These are phyloP conservation scores for Striga asiatica DNA, from an alignment of 257 asterid genomes.

Conservation along the genomic window DNA sequence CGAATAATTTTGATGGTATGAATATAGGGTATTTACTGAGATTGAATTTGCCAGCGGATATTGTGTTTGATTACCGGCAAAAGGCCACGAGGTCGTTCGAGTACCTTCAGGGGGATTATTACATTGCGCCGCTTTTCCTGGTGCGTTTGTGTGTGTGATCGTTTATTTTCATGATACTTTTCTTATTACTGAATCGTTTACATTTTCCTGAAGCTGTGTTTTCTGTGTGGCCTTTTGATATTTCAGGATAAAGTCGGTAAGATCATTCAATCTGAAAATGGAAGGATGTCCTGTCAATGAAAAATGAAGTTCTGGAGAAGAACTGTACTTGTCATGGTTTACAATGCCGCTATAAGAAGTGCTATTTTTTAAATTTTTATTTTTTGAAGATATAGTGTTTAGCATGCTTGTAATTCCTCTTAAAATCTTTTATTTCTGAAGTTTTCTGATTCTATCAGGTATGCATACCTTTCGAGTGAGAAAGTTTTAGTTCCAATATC, in stretches of 20 bases:
- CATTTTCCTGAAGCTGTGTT: background rate
- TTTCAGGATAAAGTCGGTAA: conserved; percentile 96
- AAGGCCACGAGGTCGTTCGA: conserved; percentile 84
- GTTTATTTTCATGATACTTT: background rate
- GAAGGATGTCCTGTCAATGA: conserved; percentile 5
- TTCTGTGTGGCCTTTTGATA: conserved; percentile 1
- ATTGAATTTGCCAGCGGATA: conserved; percentile 57
- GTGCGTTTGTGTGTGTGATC: conserved; percentile 21
- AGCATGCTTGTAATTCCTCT: conserved; percentile 1
- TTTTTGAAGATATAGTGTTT: conserved; percentile 2
- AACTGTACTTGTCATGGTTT: conserved; percentile 12
- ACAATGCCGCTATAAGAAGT: conserved; percentile 6
- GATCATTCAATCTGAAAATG: conserved; percentile 23
- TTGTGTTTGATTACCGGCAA: conserved; percentile 91
- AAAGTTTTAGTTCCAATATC: too few relatives aligned
- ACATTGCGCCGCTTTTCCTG: conserved; percentile 78
- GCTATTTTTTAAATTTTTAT: conserved; percentile 12
- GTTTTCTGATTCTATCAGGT: too few relatives aligned
- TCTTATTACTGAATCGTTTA: background rate
- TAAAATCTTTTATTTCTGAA: too few relatives aligned
- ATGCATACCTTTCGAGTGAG: too few relatives aligned
- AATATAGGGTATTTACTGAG: background rate
- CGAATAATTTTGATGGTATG: background rate
- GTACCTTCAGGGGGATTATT: conserved; percentile 90
- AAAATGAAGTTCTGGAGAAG: conserved; percentile 6